These are phyloP conservation scores for Aspergillus bertholletiae DNA, from an alignment of 495 filamentous ascomycete species.

Conservation along the genomic window DNA sequence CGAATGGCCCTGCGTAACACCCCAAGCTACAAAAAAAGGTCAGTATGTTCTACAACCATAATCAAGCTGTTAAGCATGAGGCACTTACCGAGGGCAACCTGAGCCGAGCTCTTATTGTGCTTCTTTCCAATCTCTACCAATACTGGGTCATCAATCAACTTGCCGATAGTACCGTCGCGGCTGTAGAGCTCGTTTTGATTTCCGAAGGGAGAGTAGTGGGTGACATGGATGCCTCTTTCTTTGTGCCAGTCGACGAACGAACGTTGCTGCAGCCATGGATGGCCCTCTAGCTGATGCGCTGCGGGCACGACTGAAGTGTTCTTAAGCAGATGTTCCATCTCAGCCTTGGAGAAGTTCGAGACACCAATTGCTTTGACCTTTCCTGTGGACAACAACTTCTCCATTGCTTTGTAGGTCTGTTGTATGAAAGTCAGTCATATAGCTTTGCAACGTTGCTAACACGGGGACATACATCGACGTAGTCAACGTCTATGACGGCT, in stretches of 20 bases:
- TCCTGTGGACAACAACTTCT: conserved; percentile 51
- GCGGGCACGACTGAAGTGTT: conserved; percentile 58
- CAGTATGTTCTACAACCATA: background rate
- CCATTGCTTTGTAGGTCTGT: conserved; percentile 63
- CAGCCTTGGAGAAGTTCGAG: conserved; percentile 68
- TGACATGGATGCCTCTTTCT: conserved; percentile 55
- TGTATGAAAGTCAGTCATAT: background rate
- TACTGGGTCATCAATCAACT: conserved; percentile 59
- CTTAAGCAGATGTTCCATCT: conserved; percentile 65
- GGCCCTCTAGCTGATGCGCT: conserved; percentile 62
- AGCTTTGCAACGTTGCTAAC: background rate
- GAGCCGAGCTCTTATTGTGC: conserved; percentile 57
- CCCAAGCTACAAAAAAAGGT: conserved; percentile 49
- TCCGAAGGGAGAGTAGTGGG: conserved; percentile 66
- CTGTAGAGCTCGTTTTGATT: conserved; percentile 67
- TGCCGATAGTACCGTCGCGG: conserved; percentile 41
- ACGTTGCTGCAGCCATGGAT: conserved; percentile 61
- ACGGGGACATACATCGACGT: conserved; percentile 43
- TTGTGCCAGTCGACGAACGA: conserved; percentile 55
- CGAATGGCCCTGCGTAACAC: conserved; percentile 57
- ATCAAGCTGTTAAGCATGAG: background rate
- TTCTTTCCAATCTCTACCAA: conserved; percentile 59
- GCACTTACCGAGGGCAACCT: conserved; percentile 57
- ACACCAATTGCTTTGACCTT: conserved; percentile 68
- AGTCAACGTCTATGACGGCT: conserved; percentile 40